Percentiles rank a stretch among this genome's conserved stretches.
Evolutionary conservation across 768 basidiomycete species (phyloP).

Genomic region (Suillus sp.): DNA sequence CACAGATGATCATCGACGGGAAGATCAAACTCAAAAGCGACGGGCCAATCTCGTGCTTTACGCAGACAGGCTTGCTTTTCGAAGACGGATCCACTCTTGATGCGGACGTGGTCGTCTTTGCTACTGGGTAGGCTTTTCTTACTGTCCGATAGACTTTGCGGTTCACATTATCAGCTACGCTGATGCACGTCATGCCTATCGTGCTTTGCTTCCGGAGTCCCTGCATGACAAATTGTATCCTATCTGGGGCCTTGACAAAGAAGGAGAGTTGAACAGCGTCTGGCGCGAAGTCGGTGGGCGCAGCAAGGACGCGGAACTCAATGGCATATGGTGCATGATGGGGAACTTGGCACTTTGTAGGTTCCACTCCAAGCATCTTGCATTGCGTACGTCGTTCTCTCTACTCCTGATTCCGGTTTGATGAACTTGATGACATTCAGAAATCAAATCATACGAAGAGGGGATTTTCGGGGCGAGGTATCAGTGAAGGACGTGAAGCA

Average conservation of each 20-base stretch:
- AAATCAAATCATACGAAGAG: constrained; percentile 71
- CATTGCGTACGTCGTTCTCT: constrained; percentile 52
- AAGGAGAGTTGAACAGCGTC: constrained; percentile 30
- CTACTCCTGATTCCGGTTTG: background rate
- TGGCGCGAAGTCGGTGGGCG: constrained; percentile 53
- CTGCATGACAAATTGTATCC: constrained; percentile 21
- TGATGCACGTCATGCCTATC: constrained; percentile 22
- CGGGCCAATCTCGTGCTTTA: constrained; percentile 43
- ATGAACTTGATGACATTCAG: constrained; percentile 33
- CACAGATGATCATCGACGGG: constrained; percentile 45
- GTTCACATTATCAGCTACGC: constrained; percentile 20
- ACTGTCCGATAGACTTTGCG: background rate
- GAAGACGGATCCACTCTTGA: constrained; percentile 44
- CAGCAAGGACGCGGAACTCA: constrained; percentile 17
- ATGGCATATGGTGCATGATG: constrained; percentile 57
- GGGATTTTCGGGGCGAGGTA: constrained; percentile 40
- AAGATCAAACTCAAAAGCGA: constrained; percentile 52
- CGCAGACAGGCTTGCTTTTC: constrained; percentile 41
- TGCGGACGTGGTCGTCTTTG: constrained; percentile 51
- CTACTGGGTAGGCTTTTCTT: constrained; percentile 46
- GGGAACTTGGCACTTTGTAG: constrained; percentile 64
- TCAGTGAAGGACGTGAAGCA: background rate
- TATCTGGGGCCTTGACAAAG: constrained; percentile 34
- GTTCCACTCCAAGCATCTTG: constrained; percentile 69
- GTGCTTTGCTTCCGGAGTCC: constrained; percentile 23